These are phyloP conservation scores for Aplosporella prunicola DNA, from an alignment of 2,329 filamentous ascomycete species.

Conservation along the genomic window DNA sequence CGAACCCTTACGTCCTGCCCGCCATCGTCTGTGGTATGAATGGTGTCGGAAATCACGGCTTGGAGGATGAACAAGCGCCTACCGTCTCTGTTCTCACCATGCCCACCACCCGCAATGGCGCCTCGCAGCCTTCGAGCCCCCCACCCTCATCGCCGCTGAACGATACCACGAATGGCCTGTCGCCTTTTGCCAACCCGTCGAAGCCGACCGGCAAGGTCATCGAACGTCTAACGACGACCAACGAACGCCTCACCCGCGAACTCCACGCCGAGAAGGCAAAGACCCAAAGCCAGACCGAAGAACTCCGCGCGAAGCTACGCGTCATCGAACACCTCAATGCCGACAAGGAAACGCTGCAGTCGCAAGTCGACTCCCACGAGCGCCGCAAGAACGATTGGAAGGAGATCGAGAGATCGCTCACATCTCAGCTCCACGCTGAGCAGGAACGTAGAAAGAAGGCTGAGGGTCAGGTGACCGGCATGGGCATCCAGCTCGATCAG, in stretches of 20 bases:
- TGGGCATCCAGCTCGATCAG: slow-evolving; percentile 8
- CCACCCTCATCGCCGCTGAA: slow-evolving; percentile 4
- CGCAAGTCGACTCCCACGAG: slow-evolving; percentile 4
- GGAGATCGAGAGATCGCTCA: slow-evolving; percentile 8
- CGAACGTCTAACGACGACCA: slow-evolving; percentile 66
- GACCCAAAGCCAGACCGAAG: slow-evolving; percentile 56
- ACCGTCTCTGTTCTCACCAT: slow-evolving; percentile 6
- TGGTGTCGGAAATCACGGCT: no score
- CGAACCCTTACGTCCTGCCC: no score
- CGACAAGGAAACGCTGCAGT: slow-evolving; percentile 8
- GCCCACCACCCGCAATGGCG: slow-evolving; percentile 9
- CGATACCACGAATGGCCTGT: slow-evolving; percentile 7
- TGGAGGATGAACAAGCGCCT: no score
- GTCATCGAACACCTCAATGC: slow-evolving; percentile 48
- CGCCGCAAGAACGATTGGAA: slow-evolving; percentile 6
- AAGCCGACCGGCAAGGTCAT: slow-evolving; percentile 33
- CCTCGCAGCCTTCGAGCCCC: slow-evolving; percentile 5
- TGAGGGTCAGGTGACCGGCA: slow-evolving; percentile 7
- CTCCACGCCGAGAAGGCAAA: slow-evolving; percentile 24
- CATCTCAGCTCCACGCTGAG: slow-evolving; percentile 7
- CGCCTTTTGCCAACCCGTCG: slow-evolving; percentile 9
- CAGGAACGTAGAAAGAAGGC: slow-evolving; percentile 8
- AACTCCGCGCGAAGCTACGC: slow-evolving; percentile 55
- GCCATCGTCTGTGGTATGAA: no score
- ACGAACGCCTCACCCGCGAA: slow-evolving; percentile 63